These are phyloP conservation scores for Cyclocybe aegerita DNA, from an alignment of 768 basidiomycete species.

Conservation along the genomic window DNA sequence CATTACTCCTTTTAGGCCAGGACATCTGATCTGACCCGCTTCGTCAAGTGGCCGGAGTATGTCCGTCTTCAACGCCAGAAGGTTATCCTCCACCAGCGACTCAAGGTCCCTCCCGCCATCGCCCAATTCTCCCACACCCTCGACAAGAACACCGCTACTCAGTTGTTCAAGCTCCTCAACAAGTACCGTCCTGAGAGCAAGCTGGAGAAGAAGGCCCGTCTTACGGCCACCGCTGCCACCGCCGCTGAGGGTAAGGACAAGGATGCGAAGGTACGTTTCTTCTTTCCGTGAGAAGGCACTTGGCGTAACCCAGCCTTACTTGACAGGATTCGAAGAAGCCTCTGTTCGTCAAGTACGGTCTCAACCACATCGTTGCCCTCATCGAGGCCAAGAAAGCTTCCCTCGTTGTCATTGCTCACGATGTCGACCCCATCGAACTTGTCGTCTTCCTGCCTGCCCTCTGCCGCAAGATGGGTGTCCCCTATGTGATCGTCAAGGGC, in stretches of 20 bases:
- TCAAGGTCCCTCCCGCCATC: slow-evolving; percentile 98
- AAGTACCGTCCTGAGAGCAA: slow-evolving; percentile 96
- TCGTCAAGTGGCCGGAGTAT: slow-evolving; percentile 99
- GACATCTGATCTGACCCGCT: slow-evolving; percentile 93
- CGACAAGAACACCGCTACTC: slow-evolving; percentile 99
- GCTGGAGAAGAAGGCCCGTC: slow-evolving; percentile 96
- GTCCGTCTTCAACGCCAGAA: slow-evolving; percentile 97
- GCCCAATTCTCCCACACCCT: slow-evolving; percentile 97
- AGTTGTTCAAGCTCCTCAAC: slow-evolving; percentile 97
- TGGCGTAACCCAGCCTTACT: background rate
- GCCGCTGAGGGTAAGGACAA: slow-evolving; percentile 79
- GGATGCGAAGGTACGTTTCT: slow-evolving; percentile 40
- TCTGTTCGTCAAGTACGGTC: slow-evolving; percentile 91
- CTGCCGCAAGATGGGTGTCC: slow-evolving; percentile 99
- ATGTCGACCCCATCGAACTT: slow-evolving; percentile 99
- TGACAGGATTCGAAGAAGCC: slow-evolving; percentile 88
- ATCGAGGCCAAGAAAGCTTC: slow-evolving; percentile 97
- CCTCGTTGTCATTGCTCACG: slow-evolving; percentile 94
- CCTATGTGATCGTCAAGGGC: slow-evolving; percentile 97
- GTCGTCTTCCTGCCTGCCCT: slow-evolving; percentile 98
- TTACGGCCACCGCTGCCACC: slow-evolving; percentile 73
- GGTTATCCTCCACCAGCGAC: slow-evolving; percentile 95
- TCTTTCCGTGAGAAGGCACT: background rate
- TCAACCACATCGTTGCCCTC: slow-evolving; percentile 96
- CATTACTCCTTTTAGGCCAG: slow-evolving; percentile 60